Evolutionary conservation across 2,329 filamentous ascomycete species (phyloP), one percentile per base, ranked within the genome.

Genomic region (Alternaria sp.): DNA sequence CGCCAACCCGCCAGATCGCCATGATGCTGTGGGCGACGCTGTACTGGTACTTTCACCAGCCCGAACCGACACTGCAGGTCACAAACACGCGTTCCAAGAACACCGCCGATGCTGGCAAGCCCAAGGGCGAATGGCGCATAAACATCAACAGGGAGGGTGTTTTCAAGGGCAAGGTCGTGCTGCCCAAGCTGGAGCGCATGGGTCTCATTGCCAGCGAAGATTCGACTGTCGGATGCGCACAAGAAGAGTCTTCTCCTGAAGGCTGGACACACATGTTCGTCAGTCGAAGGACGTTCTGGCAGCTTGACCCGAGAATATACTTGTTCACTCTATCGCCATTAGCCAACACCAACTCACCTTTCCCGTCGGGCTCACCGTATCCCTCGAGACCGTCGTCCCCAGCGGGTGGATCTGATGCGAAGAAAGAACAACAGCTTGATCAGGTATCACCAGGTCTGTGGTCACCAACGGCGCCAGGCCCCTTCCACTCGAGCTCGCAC

Each of bases 1-100:
- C 93, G 63, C 92, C 92, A 0, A 95, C 93, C 1, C 85, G 94
- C 44, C 92, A 96, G 80, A 92, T 97, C 61, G 94, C 94, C 67
- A 93, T 97, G 92, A 96, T 97, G 91, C 85, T 98, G 7, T 98
- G 93, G 92, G 88, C 93, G 34, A 94, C 93, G 1, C 83, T 98
- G 42, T 97, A 93, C 82, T 98, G 94, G 94, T 98, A 98, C 82
- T 98, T 97, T 71, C 94, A 97, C 80, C 92, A 96, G 77, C 86
- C 88, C 1, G 86, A 90, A 69, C 94, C 94, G 0, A 83, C 85
- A 22, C 83, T 86, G 0, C 85, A 87, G 51, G 74, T 95, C 34
- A 83, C 84, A 18, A 91, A 87, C 7, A 81, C 87, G 5, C 82
- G 86, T 0, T 91, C 89, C 1, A 86, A 84, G 65, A 76, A 84